These are phyloP conservation scores for Xylariales sp. DNA, from an alignment of 2,329 filamentous ascomycete species.

Conservation along the genomic window DNA sequence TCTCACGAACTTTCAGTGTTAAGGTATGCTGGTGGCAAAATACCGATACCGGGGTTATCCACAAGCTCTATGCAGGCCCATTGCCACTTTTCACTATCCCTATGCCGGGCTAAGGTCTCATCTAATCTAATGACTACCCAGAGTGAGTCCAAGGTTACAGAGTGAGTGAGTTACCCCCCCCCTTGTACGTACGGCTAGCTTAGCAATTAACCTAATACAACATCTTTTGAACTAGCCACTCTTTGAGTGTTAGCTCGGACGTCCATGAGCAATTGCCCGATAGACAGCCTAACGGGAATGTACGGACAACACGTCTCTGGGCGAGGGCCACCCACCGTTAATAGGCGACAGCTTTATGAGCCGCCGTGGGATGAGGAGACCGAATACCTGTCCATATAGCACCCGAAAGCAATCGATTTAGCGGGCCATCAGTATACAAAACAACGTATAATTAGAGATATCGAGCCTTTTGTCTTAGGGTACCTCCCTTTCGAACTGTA, in stretches of 20 bases:
- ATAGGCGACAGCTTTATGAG: background rate
- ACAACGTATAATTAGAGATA: background rate
- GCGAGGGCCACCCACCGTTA: background rate
- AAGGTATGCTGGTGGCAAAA: slow-evolving; percentile 8
- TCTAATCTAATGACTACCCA: background rate
- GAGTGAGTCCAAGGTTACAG: slow-evolving; percentile 1
- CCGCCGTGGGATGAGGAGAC: slow-evolving; percentile 3
- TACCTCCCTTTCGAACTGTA: slow-evolving; percentile 1
- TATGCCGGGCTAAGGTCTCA: background rate
- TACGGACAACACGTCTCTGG: background rate
- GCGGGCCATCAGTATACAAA: slow-evolving; percentile 5
- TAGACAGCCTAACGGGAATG: slow-evolving; percentile 4
- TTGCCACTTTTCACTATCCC: background rate
- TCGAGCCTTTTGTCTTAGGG: background rate
- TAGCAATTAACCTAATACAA: too few species aligned
- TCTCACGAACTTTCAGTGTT: background rate
- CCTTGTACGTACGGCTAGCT: too few species aligned
- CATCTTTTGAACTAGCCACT: too few species aligned
- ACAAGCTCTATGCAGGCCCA: background rate
- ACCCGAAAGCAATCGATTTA: background rate
- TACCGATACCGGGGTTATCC: slow-evolving; percentile 12
- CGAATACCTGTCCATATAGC: background rate
- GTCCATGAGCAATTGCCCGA: background rate
- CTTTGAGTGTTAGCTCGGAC: background rate
- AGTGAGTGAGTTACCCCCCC: too few species aligned